Percentiles rank a stretch among this genome's conserved stretches.
Conservation (phyloP, 2,329 filamentous ascomycete genomes). For the Ceratocystis destructans region DNA sequence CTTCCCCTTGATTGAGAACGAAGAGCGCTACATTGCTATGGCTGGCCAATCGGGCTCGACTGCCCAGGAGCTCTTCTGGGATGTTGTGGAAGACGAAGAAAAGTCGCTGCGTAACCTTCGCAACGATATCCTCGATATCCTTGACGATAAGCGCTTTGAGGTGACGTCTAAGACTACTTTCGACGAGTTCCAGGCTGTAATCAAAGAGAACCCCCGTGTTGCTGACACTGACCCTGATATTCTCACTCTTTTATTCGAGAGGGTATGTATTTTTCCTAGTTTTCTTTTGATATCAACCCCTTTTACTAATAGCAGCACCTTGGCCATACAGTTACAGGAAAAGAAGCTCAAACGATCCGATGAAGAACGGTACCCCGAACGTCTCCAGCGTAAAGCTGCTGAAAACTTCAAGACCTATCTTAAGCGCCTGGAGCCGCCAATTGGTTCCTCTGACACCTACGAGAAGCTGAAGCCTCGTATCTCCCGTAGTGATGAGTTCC, state of each 20-base stretch:
- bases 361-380: constrained; percentile 73
- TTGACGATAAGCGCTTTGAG: constrained; percentile 87
- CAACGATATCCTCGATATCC: constrained; percentile 74
- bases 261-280: constrained; percentile 38
- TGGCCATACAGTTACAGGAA: constrained; percentile 51
- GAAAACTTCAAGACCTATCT: constrained; percentile 76
- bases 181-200: constrained; percentile 71
- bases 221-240: constrained; percentile 72
- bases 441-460: constrained; percentile 67
- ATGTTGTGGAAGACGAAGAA: constrained; percentile 87
- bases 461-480: constrained; percentile 73
- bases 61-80: constrained; percentile 90
- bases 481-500: constrained; percentile 70
- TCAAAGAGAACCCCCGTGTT: constrained; percentile 78
- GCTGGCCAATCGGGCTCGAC: constrained; percentile 72
- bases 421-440: constrained; percentile 78
- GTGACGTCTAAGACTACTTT: constrained; percentile 74
- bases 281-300: background rate
- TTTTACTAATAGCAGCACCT: background rate
- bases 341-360: constrained; percentile 72
- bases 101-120: constrained; percentile 65
- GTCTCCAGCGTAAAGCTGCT: constrained; percentile 68
- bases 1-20: constrained; percentile 58
- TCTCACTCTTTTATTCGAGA: constrained; percentile 69
- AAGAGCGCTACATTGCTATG: constrained; percentile 71